A percentile compares a stretch with the other conserved stretches of the same genome.
Evolutionary conservation across 805 yeast genomes (phyloP).

Genomic region (Brettanomyces bruxellensis): DNA sequence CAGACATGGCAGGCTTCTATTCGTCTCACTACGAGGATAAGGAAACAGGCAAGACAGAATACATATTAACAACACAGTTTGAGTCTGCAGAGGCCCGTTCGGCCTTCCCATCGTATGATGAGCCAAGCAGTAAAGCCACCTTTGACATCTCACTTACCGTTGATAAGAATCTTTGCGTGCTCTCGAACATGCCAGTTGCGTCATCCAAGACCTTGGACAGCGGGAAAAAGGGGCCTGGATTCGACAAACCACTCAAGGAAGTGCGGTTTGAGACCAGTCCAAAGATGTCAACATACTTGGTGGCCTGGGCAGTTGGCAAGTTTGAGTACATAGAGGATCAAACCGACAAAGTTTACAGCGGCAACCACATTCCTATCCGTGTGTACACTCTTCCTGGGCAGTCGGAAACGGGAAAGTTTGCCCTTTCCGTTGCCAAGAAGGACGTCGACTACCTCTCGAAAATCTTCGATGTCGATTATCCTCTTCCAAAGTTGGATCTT

Average conservation of each 20-base stretch:
- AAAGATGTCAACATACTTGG: slow-evolving; percentile 44
- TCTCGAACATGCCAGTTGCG: slow-evolving; percentile 39
- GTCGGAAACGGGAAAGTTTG: slow-evolving; percentile 37
- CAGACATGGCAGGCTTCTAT: slow-evolving; percentile 51
- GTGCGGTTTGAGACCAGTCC: slow-evolving; percentile 40
- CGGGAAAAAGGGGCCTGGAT: slow-evolving; percentile 13
- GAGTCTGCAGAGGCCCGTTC: slow-evolving; percentile 53
- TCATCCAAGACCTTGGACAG: slow-evolving; percentile 12
- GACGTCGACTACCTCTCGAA: slow-evolving; percentile 41
- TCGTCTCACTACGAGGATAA: slow-evolving; percentile 33
- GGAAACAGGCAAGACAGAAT: slow-evolving; percentile 24
- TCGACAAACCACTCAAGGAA: slow-evolving; percentile 7
- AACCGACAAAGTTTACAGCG: slow-evolving; percentile 31
- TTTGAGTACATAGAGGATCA: slow-evolving; percentile 43
- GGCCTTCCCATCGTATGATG: slow-evolving; percentile 52
- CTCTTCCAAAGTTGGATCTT: slow-evolving; percentile 76
- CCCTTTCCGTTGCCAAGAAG: slow-evolving; percentile 37
- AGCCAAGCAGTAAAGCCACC: slow-evolving; percentile 47
- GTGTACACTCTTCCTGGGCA: slow-evolving; percentile 46
- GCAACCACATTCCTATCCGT: slow-evolving; percentile 37
- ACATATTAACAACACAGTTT: slow-evolving; percentile 44
- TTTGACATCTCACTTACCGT: slow-evolving; percentile 36
- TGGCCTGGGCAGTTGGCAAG: slow-evolving; percentile 53
- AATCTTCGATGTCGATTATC: slow-evolving; percentile 48
- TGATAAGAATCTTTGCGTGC: slow-evolving; percentile 26